Percentiles rank a stretch among this genome's conserved stretches.
phyloP scores from a whole-genome alignment of 306 rosid genomes.

The Datisca glomerata region DNA sequence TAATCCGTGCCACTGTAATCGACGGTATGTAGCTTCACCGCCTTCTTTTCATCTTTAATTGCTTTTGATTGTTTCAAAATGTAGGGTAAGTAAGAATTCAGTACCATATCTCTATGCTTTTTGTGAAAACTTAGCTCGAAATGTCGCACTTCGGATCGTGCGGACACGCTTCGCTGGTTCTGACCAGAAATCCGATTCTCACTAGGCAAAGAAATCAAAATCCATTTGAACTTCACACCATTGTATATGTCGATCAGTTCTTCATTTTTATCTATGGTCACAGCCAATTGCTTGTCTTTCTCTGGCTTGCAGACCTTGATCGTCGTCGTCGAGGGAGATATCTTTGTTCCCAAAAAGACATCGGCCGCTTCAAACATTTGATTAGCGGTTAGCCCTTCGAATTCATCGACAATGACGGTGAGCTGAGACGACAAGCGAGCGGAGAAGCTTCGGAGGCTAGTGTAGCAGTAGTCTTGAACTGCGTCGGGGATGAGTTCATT shows the following conservation, averaged over 20 bases:
- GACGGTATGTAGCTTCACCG: conserved; percentile 40
- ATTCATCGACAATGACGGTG: conserved; percentile 33
- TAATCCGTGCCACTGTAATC: conserved; percentile 35
- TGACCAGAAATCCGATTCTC: conserved; percentile 7
- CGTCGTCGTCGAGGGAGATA: conserved; percentile 9
- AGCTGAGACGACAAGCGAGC: conserved; percentile 20
- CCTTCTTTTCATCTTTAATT: conserved; percentile 23
- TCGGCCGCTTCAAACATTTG: conserved; percentile 37
- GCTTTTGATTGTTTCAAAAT: conserved; percentile 18
- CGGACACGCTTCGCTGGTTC: conserved; percentile 3
- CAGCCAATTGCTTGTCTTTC: conserved; percentile 20
- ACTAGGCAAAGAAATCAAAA: conserved; percentile 17
- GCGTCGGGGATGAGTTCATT: conserved; percentile 30
- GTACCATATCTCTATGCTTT: conserved; percentile 29
- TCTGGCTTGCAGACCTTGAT: conserved; percentile 30
- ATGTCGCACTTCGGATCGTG: conserved; percentile 18
- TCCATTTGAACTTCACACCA: conserved; percentile 37
- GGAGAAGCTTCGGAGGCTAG: conserved; percentile 19
- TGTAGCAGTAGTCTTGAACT: conserved; percentile 7
- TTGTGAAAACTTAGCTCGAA: conserved; percentile 37
- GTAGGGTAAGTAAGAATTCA: conserved; percentile 29
- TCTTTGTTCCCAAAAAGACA: conserved; percentile 27
- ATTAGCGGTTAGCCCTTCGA: conserved; percentile 32
- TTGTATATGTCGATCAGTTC: conserved; percentile 24
- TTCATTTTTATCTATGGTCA: conserved; percentile 30